Evolutionary conservation across 495 filamentous ascomycete genomes (phyloP).

Genomic region (Penicillium flavigenum): DNA sequence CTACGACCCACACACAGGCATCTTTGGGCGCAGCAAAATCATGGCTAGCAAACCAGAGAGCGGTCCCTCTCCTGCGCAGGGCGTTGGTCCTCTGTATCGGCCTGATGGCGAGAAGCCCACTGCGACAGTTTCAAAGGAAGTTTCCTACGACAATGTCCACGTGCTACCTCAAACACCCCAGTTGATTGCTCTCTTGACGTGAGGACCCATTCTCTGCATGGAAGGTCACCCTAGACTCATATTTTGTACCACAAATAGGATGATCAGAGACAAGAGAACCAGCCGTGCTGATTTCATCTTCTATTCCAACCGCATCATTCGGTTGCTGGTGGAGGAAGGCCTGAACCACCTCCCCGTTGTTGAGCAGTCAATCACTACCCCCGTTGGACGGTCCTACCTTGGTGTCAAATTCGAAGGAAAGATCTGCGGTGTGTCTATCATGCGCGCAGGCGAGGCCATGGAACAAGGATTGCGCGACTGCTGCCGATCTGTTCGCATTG

Average conservation of each 20-base stretch:
- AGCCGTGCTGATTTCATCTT: slow-evolving; percentile 95
- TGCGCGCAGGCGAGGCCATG: slow-evolving; percentile 98
- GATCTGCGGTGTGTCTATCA: slow-evolving; percentile 97
- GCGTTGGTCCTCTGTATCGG: slow-evolving; percentile 77
- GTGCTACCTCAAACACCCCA: slow-evolving; percentile 92
- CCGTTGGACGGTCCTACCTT: slow-evolving; percentile 82
- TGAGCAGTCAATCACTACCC: slow-evolving; percentile 82
- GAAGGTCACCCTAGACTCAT: slow-evolving; percentile 17
- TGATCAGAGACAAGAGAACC: slow-evolving; percentile 90
- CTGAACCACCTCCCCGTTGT: slow-evolving; percentile 94
- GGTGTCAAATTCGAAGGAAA: slow-evolving; percentile 96
- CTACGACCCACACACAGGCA: neutral
- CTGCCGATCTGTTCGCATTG: slow-evolving; percentile 92
- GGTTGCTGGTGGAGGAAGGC: slow-evolving; percentile 95
- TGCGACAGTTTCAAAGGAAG: slow-evolving; percentile 82
- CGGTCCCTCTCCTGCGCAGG: slow-evolving; percentile 59
- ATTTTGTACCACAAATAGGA: slow-evolving; percentile 53
- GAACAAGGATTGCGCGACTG: slow-evolving; percentile 95
- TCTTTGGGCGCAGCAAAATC: slow-evolving; percentile 2
- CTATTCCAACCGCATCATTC: slow-evolving; percentile 98
- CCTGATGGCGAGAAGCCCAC: slow-evolving; percentile 76
- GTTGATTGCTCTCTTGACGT: slow-evolving; percentile 96
- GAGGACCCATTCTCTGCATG: slow-evolving; percentile 41
- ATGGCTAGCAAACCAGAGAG: slow-evolving; percentile 33
- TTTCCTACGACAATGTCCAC: slow-evolving; percentile 84